Evolutionary conservation across 2,329 filamentous ascomycete species (phyloP).

Genomic region (Colletotrichum tanaceti): DNA sequence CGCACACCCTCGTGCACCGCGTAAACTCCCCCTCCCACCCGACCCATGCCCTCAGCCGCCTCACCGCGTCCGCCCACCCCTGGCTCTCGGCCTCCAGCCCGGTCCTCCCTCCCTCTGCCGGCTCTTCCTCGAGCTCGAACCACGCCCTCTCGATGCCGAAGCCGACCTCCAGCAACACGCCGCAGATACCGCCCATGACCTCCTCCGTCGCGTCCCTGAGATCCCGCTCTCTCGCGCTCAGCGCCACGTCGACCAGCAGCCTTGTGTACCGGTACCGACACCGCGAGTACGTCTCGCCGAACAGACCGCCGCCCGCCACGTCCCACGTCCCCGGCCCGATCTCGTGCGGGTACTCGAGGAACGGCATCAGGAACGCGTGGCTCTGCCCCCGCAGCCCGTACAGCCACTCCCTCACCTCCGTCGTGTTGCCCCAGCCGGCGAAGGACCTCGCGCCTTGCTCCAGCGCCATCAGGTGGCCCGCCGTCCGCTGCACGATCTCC

Average conservation of each 20-base stretch:
- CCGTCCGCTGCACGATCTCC: conserved; percentile 56
- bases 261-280: conserved; percentile 57
- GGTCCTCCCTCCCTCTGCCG: conserved; percentile 38
- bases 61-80: conserved; percentile 50
- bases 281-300: conserved; percentile 52
- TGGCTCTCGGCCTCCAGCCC: conserved; percentile 6
- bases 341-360: conserved; percentile 56
- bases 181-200: conserved; percentile 55
- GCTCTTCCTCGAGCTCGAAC: conserved; percentile 47
- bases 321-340: conserved; percentile 47
- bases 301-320: conserved; percentile 50
- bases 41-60: conserved; percentile 61
- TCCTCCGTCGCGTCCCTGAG: conserved; percentile 55
- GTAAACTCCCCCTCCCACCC: conserved; percentile 62
- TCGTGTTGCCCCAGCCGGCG: conserved; percentile 42
- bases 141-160: conserved; percentile 56
- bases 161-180: conserved; percentile 54
- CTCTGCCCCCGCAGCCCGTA: conserved; percentile 50
- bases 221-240: conserved; percentile 51
- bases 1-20: conserved; percentile 55
- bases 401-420: conserved; percentile 48
- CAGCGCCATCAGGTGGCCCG: conserved; percentile 49
- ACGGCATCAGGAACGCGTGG: conserved; percentile 58
- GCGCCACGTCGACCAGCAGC: conserved; percentile 46
- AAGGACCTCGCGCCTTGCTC: conserved; percentile 45